These are phyloP conservation scores for Kodamaea kakaduensis DNA, from an alignment of 805 yeast species.

Conservation along the genomic window DNA sequence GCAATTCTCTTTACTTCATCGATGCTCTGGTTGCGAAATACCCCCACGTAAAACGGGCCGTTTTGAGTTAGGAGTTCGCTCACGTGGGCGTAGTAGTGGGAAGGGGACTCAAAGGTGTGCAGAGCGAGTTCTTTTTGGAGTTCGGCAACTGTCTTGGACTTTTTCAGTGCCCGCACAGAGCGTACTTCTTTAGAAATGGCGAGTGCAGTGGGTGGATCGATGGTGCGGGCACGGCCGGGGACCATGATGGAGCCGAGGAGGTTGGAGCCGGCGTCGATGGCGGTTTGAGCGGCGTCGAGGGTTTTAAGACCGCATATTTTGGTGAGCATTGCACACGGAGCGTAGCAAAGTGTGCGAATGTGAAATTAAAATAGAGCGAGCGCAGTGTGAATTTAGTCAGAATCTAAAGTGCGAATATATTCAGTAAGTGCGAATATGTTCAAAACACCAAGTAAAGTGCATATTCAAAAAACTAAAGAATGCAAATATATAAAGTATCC, in stretches of 20 bases:
- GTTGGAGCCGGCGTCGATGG: conserved; percentile 69
- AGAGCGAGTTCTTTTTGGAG: conserved; percentile 13
- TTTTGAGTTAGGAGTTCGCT: conserved; percentile 25
- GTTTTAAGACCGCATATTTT: conserved; percentile 84
- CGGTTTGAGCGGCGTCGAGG: conserved; percentile 63
- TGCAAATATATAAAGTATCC: too few species aligned
- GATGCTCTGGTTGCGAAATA: conserved; percentile 75
- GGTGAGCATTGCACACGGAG: too few species aligned
- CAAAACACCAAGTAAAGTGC: too few species aligned
- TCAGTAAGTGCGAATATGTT: too few species aligned
- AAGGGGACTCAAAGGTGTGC: conserved; percentile 10
- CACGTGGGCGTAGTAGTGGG: conserved; percentile 30
- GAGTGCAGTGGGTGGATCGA: conserved; percentile 33
- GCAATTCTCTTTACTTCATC: conserved; percentile 52
- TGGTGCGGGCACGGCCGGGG: conserved; percentile 74
- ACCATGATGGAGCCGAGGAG: conserved; percentile 83
- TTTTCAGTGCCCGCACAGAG: conserved; percentile 16
- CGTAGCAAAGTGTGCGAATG: too few species aligned
- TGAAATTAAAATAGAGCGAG: too few species aligned
- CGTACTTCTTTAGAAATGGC: conserved; percentile 26
- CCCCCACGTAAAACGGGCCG: conserved; percentile 83
- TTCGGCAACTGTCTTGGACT: conserved; percentile 19
- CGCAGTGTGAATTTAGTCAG: too few species aligned
- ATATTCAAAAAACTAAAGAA: too few species aligned
- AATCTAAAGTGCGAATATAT: too few species aligned